phyloP scores from a whole-genome alignment of 257 asterid species.

The Ilex asprella region DNA sequence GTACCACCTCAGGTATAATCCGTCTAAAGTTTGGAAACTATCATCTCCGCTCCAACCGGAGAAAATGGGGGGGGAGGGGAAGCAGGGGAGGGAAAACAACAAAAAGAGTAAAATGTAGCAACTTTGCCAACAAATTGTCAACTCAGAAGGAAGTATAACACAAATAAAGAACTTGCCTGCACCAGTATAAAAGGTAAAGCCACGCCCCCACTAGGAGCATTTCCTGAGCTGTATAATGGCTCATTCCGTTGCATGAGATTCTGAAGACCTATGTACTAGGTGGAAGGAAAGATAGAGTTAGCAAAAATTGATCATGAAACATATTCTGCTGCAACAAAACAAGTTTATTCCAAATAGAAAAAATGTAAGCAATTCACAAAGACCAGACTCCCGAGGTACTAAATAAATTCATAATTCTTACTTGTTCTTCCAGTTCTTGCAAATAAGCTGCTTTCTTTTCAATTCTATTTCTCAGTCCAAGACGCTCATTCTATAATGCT shows the following conservation, averaged over 20 bases:
- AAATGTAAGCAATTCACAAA: too few species aligned
- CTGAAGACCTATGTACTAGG: conserved; percentile 76
- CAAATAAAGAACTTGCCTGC: conserved; percentile 44
- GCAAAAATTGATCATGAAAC: neutral
- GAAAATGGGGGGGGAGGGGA: neutral
- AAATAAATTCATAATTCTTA: conserved; percentile 16
- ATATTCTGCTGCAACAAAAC: neutral
- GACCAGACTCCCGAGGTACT: too few species aligned
- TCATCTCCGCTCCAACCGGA: too few species aligned
- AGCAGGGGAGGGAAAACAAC: neutral
- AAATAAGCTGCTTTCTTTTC: conserved; percentile 90
- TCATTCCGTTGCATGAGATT: conserved; percentile 80
- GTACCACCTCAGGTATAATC: too few species aligned
- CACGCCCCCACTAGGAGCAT: conserved; percentile 93
- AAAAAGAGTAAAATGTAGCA: neutral
- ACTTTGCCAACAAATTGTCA: neutral
- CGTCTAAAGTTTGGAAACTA: too few species aligned
- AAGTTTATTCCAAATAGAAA: too few species aligned
- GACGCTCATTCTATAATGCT: conserved; percentile 63
- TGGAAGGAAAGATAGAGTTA: conserved; percentile 7
- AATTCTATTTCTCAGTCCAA: conserved; percentile 64
- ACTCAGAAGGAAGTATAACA: too few species aligned
- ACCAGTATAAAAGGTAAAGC: conserved; percentile 95
- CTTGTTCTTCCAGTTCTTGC: conserved; percentile 93
- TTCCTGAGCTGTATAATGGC: conserved; percentile 75